Conservation (phyloP, 208 protist genomes). For the Wallacemonas sp. region DNA sequence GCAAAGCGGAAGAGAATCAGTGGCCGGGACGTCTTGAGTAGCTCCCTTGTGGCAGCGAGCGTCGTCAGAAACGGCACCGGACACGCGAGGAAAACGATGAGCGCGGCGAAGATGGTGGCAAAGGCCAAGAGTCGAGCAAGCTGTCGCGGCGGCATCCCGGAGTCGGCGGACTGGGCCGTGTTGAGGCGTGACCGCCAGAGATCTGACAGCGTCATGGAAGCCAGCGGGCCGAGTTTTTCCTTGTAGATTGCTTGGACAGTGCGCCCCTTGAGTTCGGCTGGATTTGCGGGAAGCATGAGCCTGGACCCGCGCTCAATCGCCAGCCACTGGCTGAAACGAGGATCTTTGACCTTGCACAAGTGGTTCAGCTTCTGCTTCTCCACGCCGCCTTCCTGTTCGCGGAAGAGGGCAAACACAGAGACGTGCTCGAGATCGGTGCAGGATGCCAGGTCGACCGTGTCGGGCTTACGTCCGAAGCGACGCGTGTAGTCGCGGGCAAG, state of each 20-base stretch:
- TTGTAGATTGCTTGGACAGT: conserved; percentile 19
- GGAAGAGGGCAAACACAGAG: conserved; percentile 28
- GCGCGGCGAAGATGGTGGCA: conserved; percentile 10
- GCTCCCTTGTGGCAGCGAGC: conserved; percentile 5
- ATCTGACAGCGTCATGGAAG: conserved; percentile 29
- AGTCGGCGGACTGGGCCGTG: neutral
- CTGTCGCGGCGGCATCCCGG: neutral
- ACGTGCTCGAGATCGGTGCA: conserved; percentile 47
- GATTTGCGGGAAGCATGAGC: conserved; percentile 28
- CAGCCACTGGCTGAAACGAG: conserved; percentile 32
- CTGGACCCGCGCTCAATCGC: conserved; percentile 38
- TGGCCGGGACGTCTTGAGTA: conserved; percentile 4
- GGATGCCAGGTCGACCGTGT: conserved; percentile 33
- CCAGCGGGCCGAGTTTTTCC: conserved; percentile 20
- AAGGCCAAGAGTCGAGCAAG: conserved; percentile 1
- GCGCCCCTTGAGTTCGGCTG: conserved; percentile 3
- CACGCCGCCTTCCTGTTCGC: neutral
- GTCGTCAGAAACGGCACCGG: conserved; percentile 5
- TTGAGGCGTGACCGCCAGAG: conserved; percentile 24
- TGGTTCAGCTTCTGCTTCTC: conserved; percentile 24
- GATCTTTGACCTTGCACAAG: conserved; percentile 32
- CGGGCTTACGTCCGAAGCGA: conserved; percentile 17
- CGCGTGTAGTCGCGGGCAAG: conserved; percentile 21
- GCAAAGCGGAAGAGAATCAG: conserved; percentile 14
- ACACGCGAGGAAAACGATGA: conserved; percentile 18